A percentile compares a stretch with the other conserved stretches of the same genome.
These are phyloP conservation scores for Oemleria cerasiformis DNA, from an alignment of 306 rosid genomes.

Conservation along the genomic window DNA sequence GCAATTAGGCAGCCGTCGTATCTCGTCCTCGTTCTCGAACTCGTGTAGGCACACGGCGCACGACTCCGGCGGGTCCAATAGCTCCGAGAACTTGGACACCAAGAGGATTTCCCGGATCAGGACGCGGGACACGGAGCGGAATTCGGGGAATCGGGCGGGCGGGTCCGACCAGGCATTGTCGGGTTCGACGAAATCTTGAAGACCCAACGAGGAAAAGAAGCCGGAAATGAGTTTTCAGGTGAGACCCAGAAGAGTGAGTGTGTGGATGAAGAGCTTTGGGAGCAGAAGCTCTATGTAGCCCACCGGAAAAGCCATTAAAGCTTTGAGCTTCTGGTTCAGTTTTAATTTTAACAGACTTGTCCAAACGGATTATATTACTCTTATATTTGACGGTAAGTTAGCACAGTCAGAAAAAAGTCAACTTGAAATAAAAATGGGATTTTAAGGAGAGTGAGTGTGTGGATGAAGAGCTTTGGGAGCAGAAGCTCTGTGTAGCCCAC, in stretches of 20 bases:
- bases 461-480: too few relatives aligned
- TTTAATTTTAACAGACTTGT: too few relatives aligned
- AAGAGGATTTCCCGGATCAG: constrained; percentile 64
- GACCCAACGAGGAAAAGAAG: constrained; percentile 46
- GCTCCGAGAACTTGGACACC: constrained; percentile 61
- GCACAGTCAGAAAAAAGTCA: too few relatives aligned
- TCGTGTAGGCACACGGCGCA: constrained; percentile 85
- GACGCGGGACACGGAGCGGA: constrained; percentile 45
- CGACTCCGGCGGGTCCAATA: constrained; percentile 53
- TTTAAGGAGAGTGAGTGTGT: too few relatives aligned
- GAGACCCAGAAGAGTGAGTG: constrained; percentile 51
- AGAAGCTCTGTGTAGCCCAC: too few relatives aligned
- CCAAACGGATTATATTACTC: too few relatives aligned
- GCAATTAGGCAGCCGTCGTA: constrained; percentile 70
- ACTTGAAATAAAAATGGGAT: too few relatives aligned
- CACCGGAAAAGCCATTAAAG: too few relatives aligned
- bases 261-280: constrained; percentile 59
- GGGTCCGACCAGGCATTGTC: constrained; percentile 45
- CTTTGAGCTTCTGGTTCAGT: too few relatives aligned
- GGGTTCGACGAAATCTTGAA: constrained; percentile 57
- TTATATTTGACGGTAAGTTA: too few relatives aligned
- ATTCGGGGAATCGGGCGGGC: constrained; percentile 29
- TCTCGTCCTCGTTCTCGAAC: constrained; percentile 70
- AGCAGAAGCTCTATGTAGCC: too few relatives aligned
- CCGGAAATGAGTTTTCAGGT: constrained; percentile 45